phyloP scores from a whole-genome alignment of 1,284 basidiomycete species.

The Crucibulum cyathiforme region DNA sequence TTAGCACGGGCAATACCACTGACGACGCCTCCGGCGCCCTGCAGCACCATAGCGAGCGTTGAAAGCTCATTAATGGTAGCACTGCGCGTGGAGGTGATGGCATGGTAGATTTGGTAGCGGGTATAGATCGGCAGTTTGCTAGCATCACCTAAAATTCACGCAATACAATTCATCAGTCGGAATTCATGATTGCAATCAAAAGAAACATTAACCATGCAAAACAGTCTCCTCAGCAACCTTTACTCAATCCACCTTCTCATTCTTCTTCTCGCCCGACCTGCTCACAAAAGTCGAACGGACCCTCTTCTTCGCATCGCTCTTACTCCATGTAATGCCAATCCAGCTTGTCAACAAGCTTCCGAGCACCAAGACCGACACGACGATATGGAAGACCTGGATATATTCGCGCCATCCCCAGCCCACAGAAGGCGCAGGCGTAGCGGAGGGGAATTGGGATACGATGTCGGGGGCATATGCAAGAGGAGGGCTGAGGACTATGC shows the following conservation, averaged over 20 bases:
- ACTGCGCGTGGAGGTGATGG: conserved; percentile 47
- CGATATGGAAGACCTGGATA: conserved; percentile 64
- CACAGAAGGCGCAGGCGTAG: conserved; percentile 8
- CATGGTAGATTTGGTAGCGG: conserved; percentile 57
- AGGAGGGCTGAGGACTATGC: conserved; percentile 41
- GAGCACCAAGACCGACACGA: conserved; percentile 67
- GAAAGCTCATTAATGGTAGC: conserved; percentile 55
- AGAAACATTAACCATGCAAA: conserved; percentile 21
- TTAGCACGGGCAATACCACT: conserved; percentile 33
- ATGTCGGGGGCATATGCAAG: conserved; percentile 37
- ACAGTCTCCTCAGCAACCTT: conserved; percentile 32
- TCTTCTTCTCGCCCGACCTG: conserved; percentile 6
- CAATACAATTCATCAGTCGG: conserved; percentile 7
- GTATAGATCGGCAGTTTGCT: conserved; percentile 44
- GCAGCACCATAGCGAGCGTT: conserved; percentile 63
- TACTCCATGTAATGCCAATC: conserved; percentile 24
- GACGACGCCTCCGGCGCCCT: conserved; percentile 27
- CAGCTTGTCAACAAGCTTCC: conserved; percentile 52
- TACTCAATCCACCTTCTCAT: conserved; percentile 25
- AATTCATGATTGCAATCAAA: conserved; percentile 4
- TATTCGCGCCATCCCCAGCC: conserved; percentile 55
- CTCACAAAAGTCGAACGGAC: neutral
- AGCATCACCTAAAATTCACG: conserved; percentile 21
- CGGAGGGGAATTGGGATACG: conserved; percentile 25
- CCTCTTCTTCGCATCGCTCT: conserved; percentile 5